Base-by-base conservation (phyloP, 345 rosid species). In the Dipteronia sinensis region DNA sequence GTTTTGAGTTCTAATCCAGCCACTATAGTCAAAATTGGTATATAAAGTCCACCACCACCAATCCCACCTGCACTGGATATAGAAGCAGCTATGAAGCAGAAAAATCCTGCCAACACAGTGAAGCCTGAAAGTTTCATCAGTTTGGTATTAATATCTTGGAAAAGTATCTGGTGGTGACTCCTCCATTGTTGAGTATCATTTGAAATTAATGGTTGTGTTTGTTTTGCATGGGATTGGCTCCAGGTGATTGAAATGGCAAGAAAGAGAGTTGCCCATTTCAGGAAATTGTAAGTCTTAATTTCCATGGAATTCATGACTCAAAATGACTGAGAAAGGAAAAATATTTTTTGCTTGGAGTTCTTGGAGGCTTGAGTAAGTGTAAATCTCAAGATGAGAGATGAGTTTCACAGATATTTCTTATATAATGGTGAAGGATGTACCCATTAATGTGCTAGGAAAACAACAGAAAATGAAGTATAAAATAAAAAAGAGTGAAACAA, bases 1-100 rank as follows among this genome's bases (percentile, higher is more conserved):
- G 91, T 85, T 85, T 87, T 92, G 72, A 95, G 92, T 85, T 93
- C 94, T 12, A 93, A 46, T 29, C 94, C 91, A 65, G 92, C 92
- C 6, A 90, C 82, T 34, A 93, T 82, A 13, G 88, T 91, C 75
- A 95, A 79, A 53, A 95, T 86, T 1, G 99, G 99, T 44, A 93
- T 90, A 74, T 83, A 95, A 40, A 95, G 76, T 7, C 98, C 99
- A 22, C 98, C 99, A 7, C 96, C 99, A 0, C 99, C 98, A 34
- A 93, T 89, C 25, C 98, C 99, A 17, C 97, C 99, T 1, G 98
- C 99, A 75, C 98, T 93, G 1, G 99, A 93, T n/a, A 93, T 84
- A 0, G 94, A 73, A 15, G 96, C 85, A 51, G 97, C 93, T 5
- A 88, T 10, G 85, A 93, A 95, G 29, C 98, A 92, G 2, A 88